Evolutionary conservation across 805 yeast genomes (phyloP).

Genomic region (Wickerhamiella australiensis): DNA sequence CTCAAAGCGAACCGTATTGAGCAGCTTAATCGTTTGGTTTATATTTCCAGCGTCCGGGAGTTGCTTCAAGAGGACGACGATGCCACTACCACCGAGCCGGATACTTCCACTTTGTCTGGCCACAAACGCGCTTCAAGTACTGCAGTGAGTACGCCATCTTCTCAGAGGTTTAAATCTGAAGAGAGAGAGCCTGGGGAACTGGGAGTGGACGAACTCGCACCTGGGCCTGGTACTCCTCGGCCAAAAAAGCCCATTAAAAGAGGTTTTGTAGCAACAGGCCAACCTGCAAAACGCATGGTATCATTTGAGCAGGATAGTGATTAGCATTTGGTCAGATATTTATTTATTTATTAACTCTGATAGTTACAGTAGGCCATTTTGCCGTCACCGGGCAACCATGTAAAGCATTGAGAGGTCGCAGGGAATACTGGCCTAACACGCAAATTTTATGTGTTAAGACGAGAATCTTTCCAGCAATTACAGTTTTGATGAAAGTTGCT

Average conservation of each 20-base stretch:
- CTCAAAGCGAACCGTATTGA: not conserved
- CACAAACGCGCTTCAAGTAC: not conserved
- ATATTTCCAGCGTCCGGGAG: not conserved
- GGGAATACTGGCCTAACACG: too few species aligned
- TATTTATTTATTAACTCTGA: slow-evolving; percentile 4
- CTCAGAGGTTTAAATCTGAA: slow-evolving; percentile 1
- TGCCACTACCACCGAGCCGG: not conserved
- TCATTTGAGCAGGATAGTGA: slow-evolving; percentile 8
- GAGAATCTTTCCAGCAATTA: not conserved
- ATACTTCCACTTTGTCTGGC: not conserved
- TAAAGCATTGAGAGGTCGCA: too few species aligned
- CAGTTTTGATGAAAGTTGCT: not conserved
- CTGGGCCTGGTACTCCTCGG: slow-evolving; percentile 11
- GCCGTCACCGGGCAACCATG: too few species aligned
- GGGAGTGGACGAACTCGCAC: not conserved
- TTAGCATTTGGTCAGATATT: not conserved
- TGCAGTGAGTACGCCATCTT: not conserved
- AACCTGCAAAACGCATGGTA: slow-evolving; percentile 5
- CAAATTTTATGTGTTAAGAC: too few species aligned
- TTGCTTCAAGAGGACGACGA: not conserved
- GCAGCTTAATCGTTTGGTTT: not conserved
- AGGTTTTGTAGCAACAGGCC: slow-evolving; percentile 1
- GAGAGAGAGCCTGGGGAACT: not conserved
- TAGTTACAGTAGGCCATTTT: not conserved
- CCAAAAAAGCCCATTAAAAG: slow-evolving; percentile 8